These are phyloP conservation scores for Aspergillus carbonarius DNA, from an alignment of 2,329 filamentous ascomycete genomes.

Conservation along the genomic window DNA sequence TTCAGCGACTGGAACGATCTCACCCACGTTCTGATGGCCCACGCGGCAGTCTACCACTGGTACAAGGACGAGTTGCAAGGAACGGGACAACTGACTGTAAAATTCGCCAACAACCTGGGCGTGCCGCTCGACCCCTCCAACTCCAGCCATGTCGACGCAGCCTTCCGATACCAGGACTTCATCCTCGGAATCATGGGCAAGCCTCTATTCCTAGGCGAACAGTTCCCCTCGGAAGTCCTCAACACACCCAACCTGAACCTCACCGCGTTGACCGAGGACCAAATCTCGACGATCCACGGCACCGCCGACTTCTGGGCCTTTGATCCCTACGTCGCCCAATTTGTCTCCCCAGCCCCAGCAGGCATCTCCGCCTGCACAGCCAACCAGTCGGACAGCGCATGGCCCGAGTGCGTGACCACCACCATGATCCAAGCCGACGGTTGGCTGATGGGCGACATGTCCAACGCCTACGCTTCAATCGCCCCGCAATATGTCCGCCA, in stretches of 20 bases:
- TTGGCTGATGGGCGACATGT: slow-evolving; percentile 60
- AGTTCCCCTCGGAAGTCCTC: slow-evolving; percentile 46
- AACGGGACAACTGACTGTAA: slow-evolving; percentile 43
- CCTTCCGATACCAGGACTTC: slow-evolving; percentile 84
- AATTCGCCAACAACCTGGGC: slow-evolving; percentile 54
- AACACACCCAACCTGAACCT: slow-evolving; percentile 45
- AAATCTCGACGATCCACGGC: slow-evolving; percentile 52
- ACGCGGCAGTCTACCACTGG: slow-evolving; percentile 37
- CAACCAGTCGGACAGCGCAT: slow-evolving; percentile 46
- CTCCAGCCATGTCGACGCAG: slow-evolving; percentile 73
- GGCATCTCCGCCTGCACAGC: slow-evolving; percentile 51
- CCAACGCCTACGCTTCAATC: slow-evolving; percentile 58
- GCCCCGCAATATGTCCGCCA: slow-evolving; percentile 48
- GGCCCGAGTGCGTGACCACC: slow-evolving; percentile 56
- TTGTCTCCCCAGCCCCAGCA: slow-evolving; percentile 50
- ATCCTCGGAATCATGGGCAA: slow-evolving; percentile 44
- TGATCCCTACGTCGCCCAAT: slow-evolving; percentile 59
- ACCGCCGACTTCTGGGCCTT: slow-evolving; percentile 59
- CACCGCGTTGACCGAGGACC: slow-evolving; percentile 45
- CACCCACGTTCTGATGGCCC: slow-evolving; percentile 52
- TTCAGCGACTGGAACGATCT: slow-evolving; percentile 53
- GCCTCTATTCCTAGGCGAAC: slow-evolving; percentile 46
- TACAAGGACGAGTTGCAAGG: slow-evolving; percentile 45
- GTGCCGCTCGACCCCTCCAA: slow-evolving; percentile 43
- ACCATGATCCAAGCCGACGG: slow-evolving; percentile 49